Conservation (phyloP, 2,329 filamentous ascomycete genomes). For the Trichophaea hybrida region DNA sequence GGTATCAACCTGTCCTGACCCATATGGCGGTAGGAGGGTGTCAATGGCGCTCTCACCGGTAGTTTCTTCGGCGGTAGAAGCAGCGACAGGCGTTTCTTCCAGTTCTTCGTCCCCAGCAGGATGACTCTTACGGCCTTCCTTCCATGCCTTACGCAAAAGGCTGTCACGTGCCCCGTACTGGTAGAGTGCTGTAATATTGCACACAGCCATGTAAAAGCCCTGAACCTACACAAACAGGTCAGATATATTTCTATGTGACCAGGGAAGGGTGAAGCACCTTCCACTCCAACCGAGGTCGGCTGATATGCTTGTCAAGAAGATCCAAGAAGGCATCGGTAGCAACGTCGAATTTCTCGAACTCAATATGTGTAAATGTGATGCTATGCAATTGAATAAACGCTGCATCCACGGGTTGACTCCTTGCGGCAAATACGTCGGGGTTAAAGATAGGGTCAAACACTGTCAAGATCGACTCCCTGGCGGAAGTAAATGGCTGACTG, state of each 20-base stretch:
- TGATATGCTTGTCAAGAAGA: constrained; percentile 45
- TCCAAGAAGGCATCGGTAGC: constrained; percentile 39
- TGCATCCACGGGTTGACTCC: constrained; percentile 39
- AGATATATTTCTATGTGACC: neutral
- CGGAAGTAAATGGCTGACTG: constrained; percentile 50
- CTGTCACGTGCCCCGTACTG: constrained; percentile 23
- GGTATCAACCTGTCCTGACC: constrained; percentile 2
- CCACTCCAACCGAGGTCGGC: constrained; percentile 31
- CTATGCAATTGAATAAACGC: constrained; percentile 51
- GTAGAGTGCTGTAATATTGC: constrained; percentile 24
- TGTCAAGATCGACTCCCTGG: constrained; percentile 54
- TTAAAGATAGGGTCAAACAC: constrained; percentile 48
- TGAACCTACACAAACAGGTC: constrained; percentile 12
- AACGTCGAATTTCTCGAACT: constrained; percentile 35
- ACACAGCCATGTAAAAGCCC: constrained; percentile 25
- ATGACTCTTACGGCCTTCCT: constrained; percentile 11
- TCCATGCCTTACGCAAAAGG: constrained; percentile 17
- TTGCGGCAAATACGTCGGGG: constrained; percentile 28
- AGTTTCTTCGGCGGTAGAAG: constrained; percentile 2
- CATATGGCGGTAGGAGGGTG: constrained; percentile 17
- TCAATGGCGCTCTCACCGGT: constrained; percentile 13
- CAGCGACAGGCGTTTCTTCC: neutral
- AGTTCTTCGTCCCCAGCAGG: constrained; percentile 13
- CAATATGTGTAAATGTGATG: constrained; percentile 44
- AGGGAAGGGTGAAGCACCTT: constrained; percentile 10